Evolutionary conservation across 177 flowering plant species (phyloP).

Genomic region (Vitis hybrid): DNA sequence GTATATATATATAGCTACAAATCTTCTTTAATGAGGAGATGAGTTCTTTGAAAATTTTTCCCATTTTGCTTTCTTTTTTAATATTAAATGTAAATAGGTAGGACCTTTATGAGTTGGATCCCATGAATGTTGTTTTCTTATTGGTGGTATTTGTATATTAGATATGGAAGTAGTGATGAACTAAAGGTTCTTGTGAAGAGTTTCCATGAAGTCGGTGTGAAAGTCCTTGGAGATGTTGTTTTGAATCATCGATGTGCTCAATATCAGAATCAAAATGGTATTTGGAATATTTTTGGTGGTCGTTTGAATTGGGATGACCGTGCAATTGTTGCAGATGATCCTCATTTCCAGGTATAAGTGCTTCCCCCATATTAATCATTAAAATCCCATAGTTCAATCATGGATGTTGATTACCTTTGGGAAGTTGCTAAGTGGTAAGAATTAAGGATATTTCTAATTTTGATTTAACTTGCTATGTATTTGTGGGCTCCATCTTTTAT

Average conservation of each 20-base stretch:
- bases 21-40: background rate
- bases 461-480: too few relatives aligned
- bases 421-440: background rate
- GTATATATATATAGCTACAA: background rate
- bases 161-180: conserved; percentile 87
- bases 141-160: conserved; percentile 20
- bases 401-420: background rate
- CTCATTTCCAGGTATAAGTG: conserved; percentile 88
- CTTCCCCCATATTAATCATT: background rate
- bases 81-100: background rate
- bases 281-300: conserved; percentile 98
- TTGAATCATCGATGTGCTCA: conserved; percentile 96
- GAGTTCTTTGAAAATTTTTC: background rate
- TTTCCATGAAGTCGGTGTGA: conserved; percentile 73
- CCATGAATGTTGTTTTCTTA: conserved; percentile 3
- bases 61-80: background rate
- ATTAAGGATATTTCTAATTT: too few relatives aligned
- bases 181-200: conserved; percentile 63
- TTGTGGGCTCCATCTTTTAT: too few relatives aligned
- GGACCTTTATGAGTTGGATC: background rate
- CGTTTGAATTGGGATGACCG: conserved; percentile 93
- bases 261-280: conserved; percentile 74
- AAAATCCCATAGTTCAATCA: background rate
- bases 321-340: conserved; percentile 95
- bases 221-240: conserved; percentile 92